These are phyloP conservation scores for barrel medic (Medicago truncatula) DNA, from an alignment of 306 rosid genomes.

Conservation along the genomic window MtrunA17r5.0-ANR NC_053042.1:10603001-10603500, in stretches of 20 bases:
- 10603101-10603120: slow-evolving; percentile 64
- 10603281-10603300: slow-evolving; percentile 70
- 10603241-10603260: slow-evolving; percentile 87
- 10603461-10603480: slow-evolving; percentile 29
- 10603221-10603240: slow-evolving; percentile 47
- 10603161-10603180: slow-evolving; percentile 38
- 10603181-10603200: slow-evolving; percentile 23
- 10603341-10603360: slow-evolving; percentile 22
- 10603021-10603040: no score
- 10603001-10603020: no score
- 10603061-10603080: neutral
- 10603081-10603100: slow-evolving; percentile 22
- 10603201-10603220: slow-evolving; percentile 11
- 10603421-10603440: slow-evolving; percentile 6
- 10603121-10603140: slow-evolving; percentile 62
- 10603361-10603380: slow-evolving; percentile 22
- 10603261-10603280: slow-evolving; percentile 86
- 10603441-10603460: slow-evolving; percentile 19
- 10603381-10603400: neutral
- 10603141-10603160: slow-evolving; percentile 72
- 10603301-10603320: slow-evolving; percentile 38
- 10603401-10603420: neutral
- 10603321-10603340: slow-evolving; percentile 10
- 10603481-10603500: slow-evolving; percentile 7
- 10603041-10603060: neutral